phyloP scores from a whole-genome alignment of 352 stramenopile species.

The Pythium vanterpoolii region DNA sequence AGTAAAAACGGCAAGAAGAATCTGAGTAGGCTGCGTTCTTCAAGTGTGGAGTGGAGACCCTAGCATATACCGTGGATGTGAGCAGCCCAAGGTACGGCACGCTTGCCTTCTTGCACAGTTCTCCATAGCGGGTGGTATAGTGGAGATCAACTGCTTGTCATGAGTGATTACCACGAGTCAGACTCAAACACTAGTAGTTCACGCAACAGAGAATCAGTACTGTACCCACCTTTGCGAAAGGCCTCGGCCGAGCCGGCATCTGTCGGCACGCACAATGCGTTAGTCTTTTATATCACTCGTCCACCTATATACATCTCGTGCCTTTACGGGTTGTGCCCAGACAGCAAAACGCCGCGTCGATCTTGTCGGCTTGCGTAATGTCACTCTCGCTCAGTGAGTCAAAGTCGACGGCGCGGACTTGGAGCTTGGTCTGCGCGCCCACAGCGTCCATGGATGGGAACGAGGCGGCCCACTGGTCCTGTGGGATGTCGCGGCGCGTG shows the following conservation, averaged over 20 bases:
- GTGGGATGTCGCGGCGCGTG: constrained; percentile 49
- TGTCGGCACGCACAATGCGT: not conserved
- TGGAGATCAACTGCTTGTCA: constrained; percentile 56
- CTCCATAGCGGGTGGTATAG: constrained; percentile 54
- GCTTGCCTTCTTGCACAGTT: constrained; percentile 40
- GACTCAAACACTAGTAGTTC: no score
- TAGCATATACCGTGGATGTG: constrained; percentile 41
- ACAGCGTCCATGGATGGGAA: constrained; percentile 47
- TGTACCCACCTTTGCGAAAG: constrained; percentile 17
- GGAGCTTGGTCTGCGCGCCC: constrained; percentile 42
- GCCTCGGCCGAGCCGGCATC: constrained; percentile 20
- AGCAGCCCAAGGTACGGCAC: constrained; percentile 67
- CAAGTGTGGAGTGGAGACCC: not conserved
- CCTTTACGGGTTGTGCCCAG: constrained; percentile 69
- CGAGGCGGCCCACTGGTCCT: constrained; percentile 30
- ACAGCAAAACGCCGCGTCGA: constrained; percentile 69
- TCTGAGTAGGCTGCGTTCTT: not conserved
- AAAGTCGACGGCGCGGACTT: constrained; percentile 56
- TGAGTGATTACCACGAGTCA: no score
- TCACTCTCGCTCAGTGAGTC: constrained; percentile 35
- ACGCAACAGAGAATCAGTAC: no score
- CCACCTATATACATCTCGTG: not conserved
- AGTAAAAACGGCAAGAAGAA: not conserved
- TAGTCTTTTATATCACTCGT: not conserved
- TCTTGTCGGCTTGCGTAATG: constrained; percentile 36